Evolutionary conservation across 306 rosid genomes (phyloP), one percentile per base, ranked within the genome.

Genomic region (Inga oerstediana): DNA sequence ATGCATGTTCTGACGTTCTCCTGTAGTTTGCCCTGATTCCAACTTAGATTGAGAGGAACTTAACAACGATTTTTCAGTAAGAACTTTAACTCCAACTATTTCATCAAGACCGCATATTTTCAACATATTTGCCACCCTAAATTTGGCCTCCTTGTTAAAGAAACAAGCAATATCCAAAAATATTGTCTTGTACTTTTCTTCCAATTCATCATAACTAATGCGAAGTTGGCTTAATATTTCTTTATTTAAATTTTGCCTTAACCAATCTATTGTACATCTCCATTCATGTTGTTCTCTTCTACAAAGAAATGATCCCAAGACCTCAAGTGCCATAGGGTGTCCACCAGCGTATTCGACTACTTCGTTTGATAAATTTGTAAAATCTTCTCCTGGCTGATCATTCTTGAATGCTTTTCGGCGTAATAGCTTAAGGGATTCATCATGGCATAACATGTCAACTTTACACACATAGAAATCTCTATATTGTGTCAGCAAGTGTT

Each of bases 151-250:
- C 46, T 41, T 15, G 24, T 67, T 67, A 20, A 35, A 67, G 43
- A 67, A 67, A 34, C 72, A 67, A 2, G 72, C 72, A 34, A 67
- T 67, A 67, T 67, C 72, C 37, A 67, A 67, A 16, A 67, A 67
- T 2, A 35, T 67, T 2, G 10, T 16, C 43, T 35, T 34, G 24
- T 7, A 34, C 46, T 17, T 17, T 14, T 35, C 72, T 34, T 67
- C 72, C 43, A 67, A 17, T 35, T 39, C 72, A 35, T 67, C 72
- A 17, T 14, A 67, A 35, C 72, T 67, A 2, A 16, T 16, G 24
- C 72, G 43, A 16, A 67, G 72, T 67, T 37, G 10, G 10, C 10
- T 67, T 3, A 67, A 8, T 6, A 67, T 67, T 6, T 67, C 72
- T 39, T 1, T 19, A 8, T 7, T 11, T 16, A 67, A 3, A 67